Percentiles rank a stretch among this genome's conserved stretches.
Conservation (phyloP, 2,329 filamentous ascomycete species). For the Myriangium duriaei region DNA sequence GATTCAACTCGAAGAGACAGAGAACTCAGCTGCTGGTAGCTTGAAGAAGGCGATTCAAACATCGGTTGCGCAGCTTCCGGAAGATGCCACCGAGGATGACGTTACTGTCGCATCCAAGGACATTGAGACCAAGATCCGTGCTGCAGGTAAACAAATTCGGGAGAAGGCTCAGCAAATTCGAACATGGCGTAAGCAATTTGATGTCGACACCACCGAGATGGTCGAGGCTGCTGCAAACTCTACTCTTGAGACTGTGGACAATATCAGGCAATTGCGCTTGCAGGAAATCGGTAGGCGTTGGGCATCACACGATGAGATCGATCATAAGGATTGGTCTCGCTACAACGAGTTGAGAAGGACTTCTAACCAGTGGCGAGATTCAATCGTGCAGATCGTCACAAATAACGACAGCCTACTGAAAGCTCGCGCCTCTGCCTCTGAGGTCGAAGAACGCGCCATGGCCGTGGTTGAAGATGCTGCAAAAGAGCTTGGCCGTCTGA, state of each 20-base stretch:
- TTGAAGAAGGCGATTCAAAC: slow-evolving; percentile 56
- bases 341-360: slow-evolving; percentile 79
- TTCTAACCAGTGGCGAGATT: slow-evolving; percentile 72
- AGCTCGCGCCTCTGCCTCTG: slow-evolving; percentile 54
- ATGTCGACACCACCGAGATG: slow-evolving; percentile 53
- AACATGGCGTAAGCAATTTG: slow-evolving; percentile 61
- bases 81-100: slow-evolving; percentile 42
- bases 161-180: slow-evolving; percentile 64
- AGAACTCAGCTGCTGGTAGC: slow-evolving; percentile 48
- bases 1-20: slow-evolving; percentile 53
- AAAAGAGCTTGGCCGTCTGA: slow-evolving; percentile 65
- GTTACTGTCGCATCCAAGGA: slow-evolving; percentile 40
- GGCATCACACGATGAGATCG: slow-evolving; percentile 91
- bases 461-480: slow-evolving; percentile 63
- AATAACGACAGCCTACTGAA: slow-evolving; percentile 57
- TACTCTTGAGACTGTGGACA: slow-evolving; percentile 70
- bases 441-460: slow-evolving; percentile 72
- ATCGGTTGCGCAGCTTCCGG: slow-evolving; percentile 42
- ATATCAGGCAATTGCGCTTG: slow-evolving; percentile 69
- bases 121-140: slow-evolving; percentile 46
- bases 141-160: slow-evolving; percentile 61
- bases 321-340: slow-evolving; percentile 94
- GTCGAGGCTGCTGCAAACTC: slow-evolving; percentile 63
- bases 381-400: slow-evolving; percentile 65
- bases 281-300: slow-evolving; percentile 87